Conservation (phyloP, 129 eudicot species). For the Flaveria bidentis region DNA sequence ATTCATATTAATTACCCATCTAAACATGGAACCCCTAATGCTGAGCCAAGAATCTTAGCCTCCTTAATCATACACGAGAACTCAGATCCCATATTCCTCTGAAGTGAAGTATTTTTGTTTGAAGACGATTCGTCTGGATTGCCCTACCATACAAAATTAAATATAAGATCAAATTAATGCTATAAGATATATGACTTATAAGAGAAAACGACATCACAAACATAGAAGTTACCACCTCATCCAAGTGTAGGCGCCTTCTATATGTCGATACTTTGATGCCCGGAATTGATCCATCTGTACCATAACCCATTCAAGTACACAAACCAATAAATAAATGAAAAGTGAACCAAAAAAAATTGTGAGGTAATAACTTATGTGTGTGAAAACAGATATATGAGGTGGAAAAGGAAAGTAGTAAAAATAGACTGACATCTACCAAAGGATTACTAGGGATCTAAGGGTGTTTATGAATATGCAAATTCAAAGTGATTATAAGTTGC, state of each 20-base stretch:
- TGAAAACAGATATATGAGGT: too few relatives aligned
- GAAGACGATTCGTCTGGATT: conserved; percentile 42
- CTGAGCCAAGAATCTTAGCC: conserved; percentile 68
- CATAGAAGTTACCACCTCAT: conserved; percentile 44
- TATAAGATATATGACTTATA: neutral
- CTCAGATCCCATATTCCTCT: conserved; percentile 92
- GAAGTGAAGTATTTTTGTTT: conserved; percentile 49
- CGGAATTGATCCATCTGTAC: conserved; percentile 91
- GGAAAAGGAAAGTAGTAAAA: too few relatives aligned
- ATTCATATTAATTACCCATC: conserved; percentile 59
- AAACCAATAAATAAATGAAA: neutral
- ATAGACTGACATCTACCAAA: neutral
- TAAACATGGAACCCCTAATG: conserved; percentile 92
- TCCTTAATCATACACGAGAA: conserved; percentile 94
- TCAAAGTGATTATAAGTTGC: neutral
- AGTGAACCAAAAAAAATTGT: neutral
- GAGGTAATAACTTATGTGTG: neutral
- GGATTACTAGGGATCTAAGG: neutral
- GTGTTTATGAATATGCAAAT: neutral
- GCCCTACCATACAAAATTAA: conserved; percentile 42
- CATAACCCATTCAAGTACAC: conserved; percentile 27
- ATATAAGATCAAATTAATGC: neutral
- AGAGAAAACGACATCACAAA: conserved; percentile 15
- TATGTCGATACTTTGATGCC: conserved; percentile 83
- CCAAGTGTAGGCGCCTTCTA: conserved; percentile 64